Base-by-base conservation (phyloP, 108 stramenopile species). In the Skeletonema costatum region DNA sequence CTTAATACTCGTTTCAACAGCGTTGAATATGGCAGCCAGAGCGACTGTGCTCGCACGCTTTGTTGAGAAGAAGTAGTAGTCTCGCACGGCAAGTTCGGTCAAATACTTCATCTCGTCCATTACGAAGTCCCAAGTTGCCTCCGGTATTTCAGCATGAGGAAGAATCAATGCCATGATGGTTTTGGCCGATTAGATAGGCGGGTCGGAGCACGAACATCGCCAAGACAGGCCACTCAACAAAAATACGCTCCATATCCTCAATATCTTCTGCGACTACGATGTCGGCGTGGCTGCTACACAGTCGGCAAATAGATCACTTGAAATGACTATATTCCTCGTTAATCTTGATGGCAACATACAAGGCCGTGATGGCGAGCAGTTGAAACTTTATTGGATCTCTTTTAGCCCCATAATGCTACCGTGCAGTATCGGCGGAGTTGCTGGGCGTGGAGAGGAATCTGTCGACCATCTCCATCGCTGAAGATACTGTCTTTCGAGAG, bases 201-300 rank as follows among this genome's bases (percentile, higher is more conserved):
- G 2, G 89, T 90, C 13, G 89, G 89, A n/a, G 87, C 87, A 67
- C 69, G 75, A 11, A 11, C 88, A 76, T 60, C 86, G 68, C 86
- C 87, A 90, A 30, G 85, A 74, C 7, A 90, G 51, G 21, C 83
- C 86, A 44, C 78, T 76, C 36, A 90, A 56, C 48, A 90, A 78
- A 78, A 32, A 66, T 77, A 64, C 77, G 62, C 74, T 90, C 89
- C 89, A 85, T 88, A 9, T 82, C 66, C 41, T 78, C 82, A 78
- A 90, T 86, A 51, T 90, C 89, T 73, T 86, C 84, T 67, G 83
- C 81, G 25, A 25, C 25, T 25, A 25, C 25, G 25, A 25, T 25
- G 25, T 25, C 0, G 25, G 25, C 25, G 0, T 25, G 25, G 25
- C 25, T 25, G 25, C 25, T 25, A 0, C 25, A 25, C 25, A 25